Evolutionary conservation across 805 yeast species (phyloP), one percentile per base, ranked within the genome.

Genomic region (Ascoidea tarda): DNA sequence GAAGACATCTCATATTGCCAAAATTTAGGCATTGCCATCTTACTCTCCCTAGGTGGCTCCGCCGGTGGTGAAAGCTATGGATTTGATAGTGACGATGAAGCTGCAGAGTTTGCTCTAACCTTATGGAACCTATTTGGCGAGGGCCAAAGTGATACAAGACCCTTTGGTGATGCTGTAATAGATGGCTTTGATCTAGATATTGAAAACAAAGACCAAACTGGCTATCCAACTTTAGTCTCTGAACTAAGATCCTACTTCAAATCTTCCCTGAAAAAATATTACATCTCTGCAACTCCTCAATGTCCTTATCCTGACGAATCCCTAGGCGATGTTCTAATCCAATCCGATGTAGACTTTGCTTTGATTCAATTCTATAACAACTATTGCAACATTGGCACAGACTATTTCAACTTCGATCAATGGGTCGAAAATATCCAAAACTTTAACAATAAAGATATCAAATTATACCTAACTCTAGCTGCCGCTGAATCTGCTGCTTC

Each of bases 81-180:
- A 1, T 89, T 90, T 63, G 82, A 86, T 59, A 74, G 79, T 56
- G 96, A 89, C 63, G 70, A 80, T 57, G 90, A 87, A 64, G 96
- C 87, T 47, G 77, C 75, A 59, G 63, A 63, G 1, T 81, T 79
- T 61, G 90, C 84, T 6, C 72, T 68, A 33, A 69, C 81, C 49
- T 64, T 82, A 48, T 84, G 87, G 78, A 69, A 80, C 57, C 77
- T 77, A 49, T 78, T 85, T 59, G 82, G 81, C 58, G 76, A 46
- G 54, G 88, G 87, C 42, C 52, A 53, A 21, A 16, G 31, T 38
- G 4, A 38, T 38, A 38, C 44, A 38, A 54, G 50, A 38, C 57
- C 57, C 16, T 54, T 54, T 46, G 57, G 53, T 2, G 21, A 47
- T n/a, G 51, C 54, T 4, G 55, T 52, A 33, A 52, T 54, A 12